Conservation (phyloP, 352 stramenopile genomes). For the Phytophthora vignae region DNA sequence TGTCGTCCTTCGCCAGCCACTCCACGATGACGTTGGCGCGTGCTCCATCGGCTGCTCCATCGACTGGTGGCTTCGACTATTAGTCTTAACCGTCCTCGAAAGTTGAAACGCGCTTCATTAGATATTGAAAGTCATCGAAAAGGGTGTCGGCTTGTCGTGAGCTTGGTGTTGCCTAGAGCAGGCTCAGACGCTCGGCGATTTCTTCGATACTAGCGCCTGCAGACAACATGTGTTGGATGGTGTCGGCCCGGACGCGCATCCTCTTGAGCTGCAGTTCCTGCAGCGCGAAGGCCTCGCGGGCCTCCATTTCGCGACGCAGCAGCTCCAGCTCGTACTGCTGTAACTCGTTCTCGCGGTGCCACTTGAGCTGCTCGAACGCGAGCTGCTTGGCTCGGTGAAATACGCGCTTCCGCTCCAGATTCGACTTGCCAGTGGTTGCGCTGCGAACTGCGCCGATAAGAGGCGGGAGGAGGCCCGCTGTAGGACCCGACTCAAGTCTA, state of each 20-base stretch:
- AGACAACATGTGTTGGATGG: conserved; percentile 32
- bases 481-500: neutral
- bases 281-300: conserved; percentile 21
- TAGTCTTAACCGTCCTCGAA: neutral
- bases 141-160: neutral
- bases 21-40: conserved; percentile 9
- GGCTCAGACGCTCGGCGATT: conserved; percentile 23
- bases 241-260: conserved; percentile 31
- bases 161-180: conserved; percentile 11
- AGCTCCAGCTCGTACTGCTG: conserved; percentile 30
- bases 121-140: neutral
- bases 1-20: conserved; percentile 18
- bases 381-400: conserved; percentile 32
- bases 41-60: conserved; percentile 3
- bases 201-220: conserved; percentile 18
- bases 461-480: conserved; percentile 18
- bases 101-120: conserved; percentile 2
- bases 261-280: conserved; percentile 27
- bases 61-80: neutral
- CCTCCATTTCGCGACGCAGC: conserved; percentile 35
- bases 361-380: conserved; percentile 37
- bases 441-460: conserved; percentile 1
- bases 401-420: conserved; percentile 29
- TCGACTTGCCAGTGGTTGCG: neutral
- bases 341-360: conserved; percentile 30